phyloP scores from a whole-genome alignment of 495 filamentous ascomycete species.

The Apodospora peruviana region DNA sequence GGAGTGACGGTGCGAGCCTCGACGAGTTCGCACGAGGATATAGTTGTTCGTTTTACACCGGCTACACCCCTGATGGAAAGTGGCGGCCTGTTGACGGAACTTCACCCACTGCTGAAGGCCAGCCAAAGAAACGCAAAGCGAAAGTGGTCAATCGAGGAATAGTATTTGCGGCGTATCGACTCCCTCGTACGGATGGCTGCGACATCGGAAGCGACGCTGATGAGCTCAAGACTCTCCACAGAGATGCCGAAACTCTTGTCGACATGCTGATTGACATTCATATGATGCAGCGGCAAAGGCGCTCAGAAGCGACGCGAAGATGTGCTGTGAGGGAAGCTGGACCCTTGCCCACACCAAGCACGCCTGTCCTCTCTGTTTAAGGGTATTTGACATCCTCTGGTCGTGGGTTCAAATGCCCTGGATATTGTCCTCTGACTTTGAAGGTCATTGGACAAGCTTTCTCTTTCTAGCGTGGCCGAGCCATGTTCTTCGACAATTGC shows the following conservation, averaged over 20 bases:
- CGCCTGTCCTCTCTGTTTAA: too few species aligned
- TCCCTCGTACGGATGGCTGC: conserved; percentile 14
- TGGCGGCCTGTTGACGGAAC: not conserved
- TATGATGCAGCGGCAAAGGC: conserved; percentile 10
- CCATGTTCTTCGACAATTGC: too few species aligned
- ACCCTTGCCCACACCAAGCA: too few species aligned
- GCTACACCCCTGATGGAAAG: conserved; percentile 13
- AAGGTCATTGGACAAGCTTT: too few species aligned
- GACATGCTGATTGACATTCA: conserved; percentile 28
- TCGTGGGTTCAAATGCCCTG: too few species aligned
- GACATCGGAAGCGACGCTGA: conserved; percentile 5
- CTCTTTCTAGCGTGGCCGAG: too few species aligned
- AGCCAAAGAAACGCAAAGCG: conserved; percentile 3
- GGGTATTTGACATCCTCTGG: too few species aligned
- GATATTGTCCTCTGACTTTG: too few species aligned
- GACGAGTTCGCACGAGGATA: conserved; percentile 35
- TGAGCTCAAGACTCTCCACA: conserved; percentile 21
- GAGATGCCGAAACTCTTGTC: conserved; percentile 31
- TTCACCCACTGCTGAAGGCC: not conserved
- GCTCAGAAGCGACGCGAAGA: too few species aligned
- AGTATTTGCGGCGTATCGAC: conserved; percentile 36
- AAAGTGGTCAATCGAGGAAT: conserved; percentile 29
- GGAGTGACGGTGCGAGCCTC: conserved; percentile 15
- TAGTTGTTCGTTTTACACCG: conserved; percentile 34
- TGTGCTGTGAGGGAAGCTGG: too few species aligned